Evolutionary conservation across 1,284 basidiomycete species (phyloP).

Genomic region (Cutaneotrichosporon sp.): DNA sequence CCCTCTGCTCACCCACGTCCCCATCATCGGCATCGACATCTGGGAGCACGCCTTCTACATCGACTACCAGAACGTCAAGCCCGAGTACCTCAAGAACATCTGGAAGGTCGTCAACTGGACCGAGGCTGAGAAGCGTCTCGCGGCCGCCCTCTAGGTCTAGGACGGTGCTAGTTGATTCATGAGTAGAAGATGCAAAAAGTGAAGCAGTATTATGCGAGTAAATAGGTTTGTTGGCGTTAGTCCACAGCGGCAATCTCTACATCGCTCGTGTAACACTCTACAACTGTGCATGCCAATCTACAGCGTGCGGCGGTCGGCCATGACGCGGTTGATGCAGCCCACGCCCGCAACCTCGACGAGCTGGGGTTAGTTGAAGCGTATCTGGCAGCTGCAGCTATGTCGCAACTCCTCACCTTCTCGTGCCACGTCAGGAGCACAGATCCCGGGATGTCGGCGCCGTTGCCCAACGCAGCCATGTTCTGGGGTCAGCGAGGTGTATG

Average conservation of each 20-base stretch:
- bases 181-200: constrained; percentile 8
- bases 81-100: constrained; percentile 83
- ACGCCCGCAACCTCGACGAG: constrained; percentile 92
- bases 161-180: not conserved
- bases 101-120: constrained; percentile 92
- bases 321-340: constrained; percentile 93
- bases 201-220: not conserved
- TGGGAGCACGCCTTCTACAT: constrained; percentile 74
- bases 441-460: constrained; percentile 81
- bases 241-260: not conserved
- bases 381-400: not conserved
- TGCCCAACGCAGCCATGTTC: constrained; percentile 56
- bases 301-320: constrained; percentile 87
- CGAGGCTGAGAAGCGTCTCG: constrained; percentile 75
- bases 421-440: constrained; percentile 93
- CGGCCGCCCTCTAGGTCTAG: constrained; percentile 56
- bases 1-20: constrained; percentile 79
- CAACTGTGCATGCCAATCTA: constrained; percentile 48
- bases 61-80: constrained; percentile 87
- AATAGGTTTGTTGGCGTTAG: too few relatives aligned
- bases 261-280: constrained; percentile 1
- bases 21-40: constrained; percentile 93
- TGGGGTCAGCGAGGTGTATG: constrained; percentile 12
- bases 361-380: constrained; percentile 55
- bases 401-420: constrained; percentile 69